These are phyloP conservation scores for Phaeotremella skinneri DNA, from an alignment of 768 basidiomycete species.

Conservation along the genomic window DNA sequence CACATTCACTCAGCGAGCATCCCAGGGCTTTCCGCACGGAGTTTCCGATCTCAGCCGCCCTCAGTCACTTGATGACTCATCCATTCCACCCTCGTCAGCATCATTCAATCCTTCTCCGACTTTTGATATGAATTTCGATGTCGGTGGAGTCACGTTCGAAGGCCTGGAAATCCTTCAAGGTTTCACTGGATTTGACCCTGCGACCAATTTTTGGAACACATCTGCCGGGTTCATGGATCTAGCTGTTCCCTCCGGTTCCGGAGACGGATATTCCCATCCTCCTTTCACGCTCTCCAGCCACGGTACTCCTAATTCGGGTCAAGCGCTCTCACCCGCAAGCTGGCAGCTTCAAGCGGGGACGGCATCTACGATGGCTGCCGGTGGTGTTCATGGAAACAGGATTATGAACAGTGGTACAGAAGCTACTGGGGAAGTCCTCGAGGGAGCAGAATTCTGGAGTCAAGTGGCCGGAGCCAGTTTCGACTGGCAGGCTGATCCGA, in stretches of 20 bases:
- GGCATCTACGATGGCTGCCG: background rate
- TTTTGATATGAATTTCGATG: constrained; percentile 28
- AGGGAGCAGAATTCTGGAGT: constrained; percentile 36
- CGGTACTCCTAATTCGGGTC: constrained; percentile 1
- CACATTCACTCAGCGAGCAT: background rate
- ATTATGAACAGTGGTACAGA: too few species aligned
- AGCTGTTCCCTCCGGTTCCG: background rate
- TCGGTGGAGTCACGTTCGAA: constrained; percentile 43
- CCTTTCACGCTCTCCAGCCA: constrained; percentile 3
- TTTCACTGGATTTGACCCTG: constrained; percentile 25
- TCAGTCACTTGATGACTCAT: background rate
- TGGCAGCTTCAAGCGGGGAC: background rate
- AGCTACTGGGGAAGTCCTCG: constrained; percentile 4
- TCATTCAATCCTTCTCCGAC: background rate
- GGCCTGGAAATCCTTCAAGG: constrained; percentile 44
- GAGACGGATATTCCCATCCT: background rate
- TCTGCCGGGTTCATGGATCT: constrained; percentile 1
- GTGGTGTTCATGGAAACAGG: background rate
- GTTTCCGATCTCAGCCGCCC: background rate
- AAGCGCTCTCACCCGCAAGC: background rate
- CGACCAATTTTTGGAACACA: constrained; percentile 31
- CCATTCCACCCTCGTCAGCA: background rate
- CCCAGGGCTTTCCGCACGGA: too few species aligned
- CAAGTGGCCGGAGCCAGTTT: constrained; percentile 38
- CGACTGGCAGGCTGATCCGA: constrained; percentile 46